A percentile compares a stretch with the other conserved stretches of the same genome.
phyloP scores from a whole-genome alignment of 139 green algal species.

The Protoeuglena noctilucae region DNA sequence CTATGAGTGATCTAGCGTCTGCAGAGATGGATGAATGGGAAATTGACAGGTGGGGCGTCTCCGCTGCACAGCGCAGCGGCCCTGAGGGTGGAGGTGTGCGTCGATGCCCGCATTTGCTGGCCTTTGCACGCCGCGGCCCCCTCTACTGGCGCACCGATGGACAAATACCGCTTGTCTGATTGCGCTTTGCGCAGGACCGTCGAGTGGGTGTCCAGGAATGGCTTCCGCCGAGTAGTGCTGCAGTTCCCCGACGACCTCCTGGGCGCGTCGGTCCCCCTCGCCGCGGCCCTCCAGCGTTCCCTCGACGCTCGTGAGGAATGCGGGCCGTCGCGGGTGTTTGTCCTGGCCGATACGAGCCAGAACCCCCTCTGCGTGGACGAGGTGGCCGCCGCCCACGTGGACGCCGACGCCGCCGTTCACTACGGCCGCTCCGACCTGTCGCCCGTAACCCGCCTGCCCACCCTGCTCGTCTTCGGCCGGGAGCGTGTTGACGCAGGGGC shows the following conservation, averaged over 20 bases:
- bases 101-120: too few species aligned
- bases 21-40: too few species aligned
- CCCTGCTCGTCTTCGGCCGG: slow-evolving; percentile 57
- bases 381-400: background rate
- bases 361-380: background rate
- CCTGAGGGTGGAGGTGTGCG: too few species aligned
- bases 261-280: background rate
- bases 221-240: too few species aligned
- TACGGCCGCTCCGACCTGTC: slow-evolving; percentile 73
- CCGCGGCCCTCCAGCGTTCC: background rate
- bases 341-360: background rate
- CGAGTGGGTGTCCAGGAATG: too few species aligned
- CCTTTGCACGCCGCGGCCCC: too few species aligned
- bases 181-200: too few species aligned
- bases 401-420: slow-evolving; percentile 37
- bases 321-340: background rate
- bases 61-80: too few species aligned
- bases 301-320: slow-evolving; percentile 20
- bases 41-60: too few species aligned
- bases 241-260: background rate
- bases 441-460: slow-evolving; percentile 38
- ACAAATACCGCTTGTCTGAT: too few species aligned
- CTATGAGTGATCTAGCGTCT: too few species aligned
- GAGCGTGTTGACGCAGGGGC: slow-evolving; percentile 7
- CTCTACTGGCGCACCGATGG: too few species aligned